Evolutionary conservation across 2,329 filamentous ascomycete genomes (phyloP).

Genomic region (Penicillium sp.): DNA sequence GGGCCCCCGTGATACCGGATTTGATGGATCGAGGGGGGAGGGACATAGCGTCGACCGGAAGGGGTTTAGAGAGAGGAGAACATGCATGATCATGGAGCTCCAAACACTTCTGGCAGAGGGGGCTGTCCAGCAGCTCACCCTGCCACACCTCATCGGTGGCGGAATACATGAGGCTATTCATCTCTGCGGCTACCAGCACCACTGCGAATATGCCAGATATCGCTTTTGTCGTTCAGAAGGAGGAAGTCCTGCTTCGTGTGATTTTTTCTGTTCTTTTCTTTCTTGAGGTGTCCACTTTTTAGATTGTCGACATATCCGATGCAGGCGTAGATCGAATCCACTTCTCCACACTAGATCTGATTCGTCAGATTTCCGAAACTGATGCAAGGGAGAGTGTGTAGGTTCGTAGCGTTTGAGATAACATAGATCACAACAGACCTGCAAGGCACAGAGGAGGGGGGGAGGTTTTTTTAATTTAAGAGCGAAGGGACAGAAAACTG

Average conservation of each 20-base stretch:
- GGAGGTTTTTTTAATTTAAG: not conserved
- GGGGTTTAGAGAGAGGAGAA: slow-evolving; percentile 16
- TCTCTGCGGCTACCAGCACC: not conserved
- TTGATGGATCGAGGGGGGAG: slow-evolving; percentile 22
- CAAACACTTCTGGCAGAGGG: slow-evolving; percentile 16
- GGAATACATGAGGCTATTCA: slow-evolving; percentile 8
- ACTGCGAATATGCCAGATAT: not conserved
- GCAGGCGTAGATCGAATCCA: slow-evolving; percentile 9
- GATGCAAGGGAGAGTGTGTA: slow-evolving; percentile 4
- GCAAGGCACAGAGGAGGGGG: slow-evolving; percentile 7
- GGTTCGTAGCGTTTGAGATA: not conserved
- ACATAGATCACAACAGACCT: slow-evolving; percentile 6
- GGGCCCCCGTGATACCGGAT: slow-evolving; percentile 22
- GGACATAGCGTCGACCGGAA: slow-evolving; percentile 19
- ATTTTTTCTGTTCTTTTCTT: not conserved
- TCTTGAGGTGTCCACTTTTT: slow-evolving; percentile 8
- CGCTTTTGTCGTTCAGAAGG: not conserved
- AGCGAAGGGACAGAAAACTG: not conserved
- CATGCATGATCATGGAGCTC: slow-evolving; percentile 19
- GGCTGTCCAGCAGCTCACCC: slow-evolving; percentile 20
- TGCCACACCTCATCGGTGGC: slow-evolving; percentile 14
- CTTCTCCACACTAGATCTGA: slow-evolving; percentile 10
- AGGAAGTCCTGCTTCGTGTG: slow-evolving; percentile 1
- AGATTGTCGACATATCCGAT: slow-evolving; percentile 26
- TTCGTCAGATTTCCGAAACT: slow-evolving; percentile 3